phyloP scores from a whole-genome alignment of 805 yeast genomes.

The Candida xyloterini region DNA sequence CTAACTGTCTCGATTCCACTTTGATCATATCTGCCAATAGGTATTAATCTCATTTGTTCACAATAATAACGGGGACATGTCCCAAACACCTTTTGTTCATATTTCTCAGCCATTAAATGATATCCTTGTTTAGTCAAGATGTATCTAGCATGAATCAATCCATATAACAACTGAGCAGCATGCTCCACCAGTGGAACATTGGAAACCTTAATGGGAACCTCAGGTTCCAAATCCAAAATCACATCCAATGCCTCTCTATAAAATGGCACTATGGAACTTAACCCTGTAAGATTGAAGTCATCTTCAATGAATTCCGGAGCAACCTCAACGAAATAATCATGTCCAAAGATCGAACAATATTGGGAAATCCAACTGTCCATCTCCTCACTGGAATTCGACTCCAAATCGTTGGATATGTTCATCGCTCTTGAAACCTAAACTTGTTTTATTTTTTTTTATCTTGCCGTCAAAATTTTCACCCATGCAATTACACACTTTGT shows the following conservation, averaged over 20 bases:
- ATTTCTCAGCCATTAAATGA: conserved; percentile 90
- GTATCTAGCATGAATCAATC: conserved; percentile 90
- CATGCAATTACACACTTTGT: conserved; percentile 29
- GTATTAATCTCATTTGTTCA: conserved; percentile 84
- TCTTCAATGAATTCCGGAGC: conserved; percentile 92
- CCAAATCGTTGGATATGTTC: conserved; percentile 25
- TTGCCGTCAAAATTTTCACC: conserved; percentile 12
- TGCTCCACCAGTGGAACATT: conserved; percentile 78
- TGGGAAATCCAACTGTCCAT: conserved; percentile 79
- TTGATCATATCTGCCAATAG: conserved; percentile 86
- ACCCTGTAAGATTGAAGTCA: conserved; percentile 92
- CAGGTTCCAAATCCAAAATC: conserved; percentile 80
- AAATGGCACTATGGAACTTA: conserved; percentile 79
- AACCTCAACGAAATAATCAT: conserved; percentile 90
- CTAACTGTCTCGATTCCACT: conserved; percentile 92
- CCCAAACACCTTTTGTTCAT: conserved; percentile 86
- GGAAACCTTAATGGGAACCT: conserved; percentile 53
- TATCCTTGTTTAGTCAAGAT: conserved; percentile 87
- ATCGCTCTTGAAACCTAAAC: conserved; percentile 6
- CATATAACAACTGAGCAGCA: conserved; percentile 89
- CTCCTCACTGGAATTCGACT: conserved; percentile 41
- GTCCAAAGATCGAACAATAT: conserved; percentile 75
- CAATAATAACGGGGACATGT: conserved; percentile 87
- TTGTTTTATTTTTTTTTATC: conserved; percentile 2
- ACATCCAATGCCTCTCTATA: conserved; percentile 90